Percentiles rank a stretch among this genome's conserved stretches.
Evolutionary conservation across 441 rosid genomes (phyloP).

Genomic region (California macrophylla): DNA sequence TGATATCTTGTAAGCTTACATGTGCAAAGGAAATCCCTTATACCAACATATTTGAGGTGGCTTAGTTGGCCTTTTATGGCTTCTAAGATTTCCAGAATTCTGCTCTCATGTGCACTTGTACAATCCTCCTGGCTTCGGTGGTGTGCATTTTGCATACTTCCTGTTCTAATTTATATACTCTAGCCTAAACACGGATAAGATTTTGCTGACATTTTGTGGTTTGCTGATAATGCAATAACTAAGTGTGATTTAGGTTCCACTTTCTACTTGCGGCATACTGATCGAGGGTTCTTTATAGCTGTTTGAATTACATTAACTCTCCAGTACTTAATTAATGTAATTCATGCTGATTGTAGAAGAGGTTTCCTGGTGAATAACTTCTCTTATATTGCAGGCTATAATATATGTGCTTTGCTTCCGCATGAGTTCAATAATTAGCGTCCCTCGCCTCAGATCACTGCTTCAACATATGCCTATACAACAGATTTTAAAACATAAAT

Average conservation of each 20-base stretch:
- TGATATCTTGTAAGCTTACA: neutral
- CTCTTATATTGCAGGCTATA: slow-evolving; percentile 44
- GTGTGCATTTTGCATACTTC: neutral
- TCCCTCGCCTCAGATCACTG: slow-evolving; percentile 48
- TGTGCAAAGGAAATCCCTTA: neutral
- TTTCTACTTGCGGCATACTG: neutral
- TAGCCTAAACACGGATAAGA: neutral
- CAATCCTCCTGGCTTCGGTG: neutral
- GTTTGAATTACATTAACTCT: neutral
- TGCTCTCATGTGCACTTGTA: neutral
- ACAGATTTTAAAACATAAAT: slow-evolving; percentile 44
- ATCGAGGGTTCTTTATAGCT: neutral
- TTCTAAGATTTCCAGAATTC: neutral
- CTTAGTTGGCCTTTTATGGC: neutral
- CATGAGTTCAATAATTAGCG: slow-evolving; percentile 57
- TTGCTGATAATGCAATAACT: neutral
- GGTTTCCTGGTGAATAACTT: neutral
- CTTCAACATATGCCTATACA: slow-evolving; percentile 51
- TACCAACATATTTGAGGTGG: neutral
- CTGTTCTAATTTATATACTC: neutral
- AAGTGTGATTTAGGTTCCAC: neutral
- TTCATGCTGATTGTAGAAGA: neutral
- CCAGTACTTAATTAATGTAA: neutral
- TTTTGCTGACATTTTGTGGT: neutral
- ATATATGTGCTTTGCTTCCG: slow-evolving; percentile 84